phyloP scores from a whole-genome alignment of 2,329 filamentous ascomycete species.

The Xylariaceae sp. region DNA sequence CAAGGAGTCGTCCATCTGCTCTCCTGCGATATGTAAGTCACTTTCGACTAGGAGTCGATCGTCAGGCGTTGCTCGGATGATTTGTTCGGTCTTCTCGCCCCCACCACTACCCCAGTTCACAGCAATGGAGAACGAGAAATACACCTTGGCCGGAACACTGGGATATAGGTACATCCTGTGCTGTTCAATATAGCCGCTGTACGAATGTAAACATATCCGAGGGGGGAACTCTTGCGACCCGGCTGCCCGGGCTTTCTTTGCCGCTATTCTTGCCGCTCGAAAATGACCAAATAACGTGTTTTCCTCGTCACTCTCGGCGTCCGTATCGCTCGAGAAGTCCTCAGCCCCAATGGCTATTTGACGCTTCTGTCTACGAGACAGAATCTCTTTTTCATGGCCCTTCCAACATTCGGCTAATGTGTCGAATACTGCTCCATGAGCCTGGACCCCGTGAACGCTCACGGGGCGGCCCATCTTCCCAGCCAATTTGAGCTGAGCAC shows the following conservation, averaged over 20 bases:
- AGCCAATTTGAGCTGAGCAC: constrained; percentile 65
- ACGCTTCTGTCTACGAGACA: constrained; percentile 55
- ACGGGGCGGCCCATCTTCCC: constrained; percentile 60
- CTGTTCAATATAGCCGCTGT: constrained; percentile 70
- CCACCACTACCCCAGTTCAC: constrained; percentile 65
- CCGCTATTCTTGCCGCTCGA: neutral
- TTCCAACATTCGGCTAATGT: constrained; percentile 62
- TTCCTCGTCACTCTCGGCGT: constrained; percentile 36
- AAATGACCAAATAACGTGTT: neutral
- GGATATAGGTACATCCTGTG: constrained; percentile 73
- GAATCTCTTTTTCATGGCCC: constrained; percentile 58
- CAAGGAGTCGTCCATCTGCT: constrained; percentile 70
- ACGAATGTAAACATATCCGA: constrained; percentile 89
- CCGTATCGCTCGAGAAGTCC: constrained; percentile 38
- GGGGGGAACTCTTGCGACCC: constrained; percentile 67
- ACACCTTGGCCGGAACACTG: constrained; percentile 69
- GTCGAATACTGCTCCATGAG: constrained; percentile 66
- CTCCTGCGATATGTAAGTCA: constrained; percentile 78
- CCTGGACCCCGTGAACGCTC: constrained; percentile 70
- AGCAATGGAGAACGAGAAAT: constrained; percentile 79
- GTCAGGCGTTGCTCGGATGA: constrained; percentile 68
- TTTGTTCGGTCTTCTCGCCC: constrained; percentile 52
- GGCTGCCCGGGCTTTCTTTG: constrained; percentile 2
- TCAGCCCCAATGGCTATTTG: constrained; percentile 45
- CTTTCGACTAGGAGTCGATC: constrained; percentile 81